Evolutionary conservation across 371 early-diverging fungal genomes (phyloP).

Genomic region (Mucor velutinosus): DNA sequence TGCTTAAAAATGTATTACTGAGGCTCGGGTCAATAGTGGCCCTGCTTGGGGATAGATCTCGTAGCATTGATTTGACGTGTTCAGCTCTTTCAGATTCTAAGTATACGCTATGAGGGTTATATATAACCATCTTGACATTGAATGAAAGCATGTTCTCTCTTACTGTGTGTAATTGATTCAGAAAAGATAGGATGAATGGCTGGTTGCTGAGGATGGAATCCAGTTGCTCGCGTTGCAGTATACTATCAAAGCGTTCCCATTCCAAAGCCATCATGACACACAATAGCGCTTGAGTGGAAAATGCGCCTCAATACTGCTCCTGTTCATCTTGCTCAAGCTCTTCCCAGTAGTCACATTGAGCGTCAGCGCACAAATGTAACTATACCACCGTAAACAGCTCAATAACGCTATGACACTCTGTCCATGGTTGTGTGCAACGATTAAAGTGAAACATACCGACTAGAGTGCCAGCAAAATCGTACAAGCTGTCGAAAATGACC

Average conservation of each 20-base stretch:
- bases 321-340: neutral
- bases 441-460: constrained; percentile 1
- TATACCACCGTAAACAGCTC: neutral
- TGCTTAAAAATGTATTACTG: constrained; percentile 6
- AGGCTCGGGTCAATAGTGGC: constrained; percentile 9
- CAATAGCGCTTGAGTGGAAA: neutral
- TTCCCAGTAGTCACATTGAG: neutral
- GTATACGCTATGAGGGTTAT: neutral
- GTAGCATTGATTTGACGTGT: constrained; percentile 5
- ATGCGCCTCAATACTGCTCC: neutral
- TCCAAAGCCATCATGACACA: constrained; percentile 8
- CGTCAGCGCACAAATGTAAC: neutral
- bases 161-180: constrained; percentile 7
- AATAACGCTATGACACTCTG: constrained; percentile 7
- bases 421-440: constrained; percentile 6
- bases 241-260: constrained; percentile 15
- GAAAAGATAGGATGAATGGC: constrained; percentile 2
- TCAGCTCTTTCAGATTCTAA: constrained; percentile 15
- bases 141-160: neutral
- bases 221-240: neutral
- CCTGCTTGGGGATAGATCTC: constrained; percentile 14
- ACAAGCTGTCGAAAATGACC: constrained; percentile 4
- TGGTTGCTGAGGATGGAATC: neutral
- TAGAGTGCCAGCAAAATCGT: neutral
- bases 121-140: neutral